These are phyloP conservation scores for Aegilops longissima DNA, from an alignment of 176 grass and related monocot genomes.

Conservation along the genomic window DNA sequence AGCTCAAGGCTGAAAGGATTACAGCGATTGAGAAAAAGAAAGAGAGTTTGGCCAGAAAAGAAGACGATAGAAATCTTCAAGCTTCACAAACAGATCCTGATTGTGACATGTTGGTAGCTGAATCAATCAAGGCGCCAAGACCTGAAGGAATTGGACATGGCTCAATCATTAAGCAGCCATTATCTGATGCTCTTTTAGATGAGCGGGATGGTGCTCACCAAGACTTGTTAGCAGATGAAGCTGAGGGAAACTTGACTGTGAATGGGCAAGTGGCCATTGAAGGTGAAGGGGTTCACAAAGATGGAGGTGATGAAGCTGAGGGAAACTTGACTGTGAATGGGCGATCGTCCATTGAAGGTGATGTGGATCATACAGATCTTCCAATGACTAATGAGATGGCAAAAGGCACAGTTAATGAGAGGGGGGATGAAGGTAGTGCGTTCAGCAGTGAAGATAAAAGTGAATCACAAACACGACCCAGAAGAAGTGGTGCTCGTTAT, in stretches of 20 bases:
- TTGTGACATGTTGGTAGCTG: background rate
- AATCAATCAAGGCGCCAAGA: background rate
- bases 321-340: background rate
- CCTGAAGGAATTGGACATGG: background rate
- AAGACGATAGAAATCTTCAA: background rate
- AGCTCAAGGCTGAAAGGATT: conserved; percentile 31
- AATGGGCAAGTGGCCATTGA: too few relatives aligned
- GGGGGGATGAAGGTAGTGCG: background rate
- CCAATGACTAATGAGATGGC: background rate
- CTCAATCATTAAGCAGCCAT: background rate
- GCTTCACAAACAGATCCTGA: background rate
- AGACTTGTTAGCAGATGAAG: too few relatives aligned
- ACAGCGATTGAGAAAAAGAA: conserved; percentile 51
- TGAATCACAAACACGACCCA: background rate
- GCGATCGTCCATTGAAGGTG: background rate
- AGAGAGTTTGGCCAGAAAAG: background rate
- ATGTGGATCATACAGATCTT: background rate
- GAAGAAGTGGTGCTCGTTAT: background rate
- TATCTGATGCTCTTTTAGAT: background rate
- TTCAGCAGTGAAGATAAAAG: background rate
- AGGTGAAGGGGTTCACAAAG: too few relatives aligned
- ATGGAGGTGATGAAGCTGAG: background rate
- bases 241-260: too few relatives aligned
- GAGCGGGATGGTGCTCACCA: background rate
- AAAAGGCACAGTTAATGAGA: background rate